Conservation (phyloP, 192 early-diverging fungal genomes). For the Backusella macrospora region DNA sequence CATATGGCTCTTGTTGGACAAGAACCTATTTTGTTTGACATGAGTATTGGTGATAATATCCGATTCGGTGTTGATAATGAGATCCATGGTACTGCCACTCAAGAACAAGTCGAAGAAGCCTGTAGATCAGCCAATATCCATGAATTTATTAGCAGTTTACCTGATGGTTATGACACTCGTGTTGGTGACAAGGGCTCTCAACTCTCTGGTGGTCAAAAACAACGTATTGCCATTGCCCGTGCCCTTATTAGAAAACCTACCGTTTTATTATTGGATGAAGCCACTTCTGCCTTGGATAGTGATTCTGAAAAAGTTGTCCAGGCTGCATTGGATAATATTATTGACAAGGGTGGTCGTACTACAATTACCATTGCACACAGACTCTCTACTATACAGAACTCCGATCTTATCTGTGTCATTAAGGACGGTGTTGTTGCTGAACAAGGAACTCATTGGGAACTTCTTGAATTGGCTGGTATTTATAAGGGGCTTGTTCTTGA, state of each 20-base stretch:
- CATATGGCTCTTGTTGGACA: slow-evolving; percentile 90
- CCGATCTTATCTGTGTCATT: slow-evolving; percentile 87
- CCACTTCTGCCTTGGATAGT: slow-evolving; percentile 70
- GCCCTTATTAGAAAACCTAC: slow-evolving; percentile 83
- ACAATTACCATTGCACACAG: slow-evolving; percentile 73
- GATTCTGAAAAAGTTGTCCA: slow-evolving; percentile 70
- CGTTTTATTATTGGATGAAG: slow-evolving; percentile 82
- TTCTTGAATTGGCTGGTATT: slow-evolving; percentile 61
- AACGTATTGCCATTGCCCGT: slow-evolving; percentile 83
- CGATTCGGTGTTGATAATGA: slow-evolving; percentile 63
- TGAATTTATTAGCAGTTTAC: slow-evolving; percentile 65
- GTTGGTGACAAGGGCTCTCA: slow-evolving; percentile 70
- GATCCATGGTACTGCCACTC: slow-evolving; percentile 34
- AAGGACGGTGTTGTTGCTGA: slow-evolving; percentile 66
- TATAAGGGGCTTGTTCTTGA: slow-evolving; percentile 63
- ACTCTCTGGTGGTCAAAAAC: slow-evolving; percentile 68
- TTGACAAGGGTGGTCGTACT: slow-evolving; percentile 57
- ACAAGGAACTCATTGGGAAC: slow-evolving; percentile 75
- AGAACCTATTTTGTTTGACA: slow-evolving; percentile 91
- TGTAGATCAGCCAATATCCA: slow-evolving; percentile 61
- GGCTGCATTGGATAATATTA: slow-evolving; percentile 64
- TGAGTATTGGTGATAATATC: slow-evolving; percentile 90
- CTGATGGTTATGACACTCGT: slow-evolving; percentile 63
- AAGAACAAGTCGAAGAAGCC: slow-evolving; percentile 60
- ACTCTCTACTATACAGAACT: slow-evolving; percentile 73